Percentiles rank a stretch among this genome's conserved stretches.
Evolutionary conservation across 306 rosid genomes (phyloP).

Genomic region (Glycine latifolia): DNA sequence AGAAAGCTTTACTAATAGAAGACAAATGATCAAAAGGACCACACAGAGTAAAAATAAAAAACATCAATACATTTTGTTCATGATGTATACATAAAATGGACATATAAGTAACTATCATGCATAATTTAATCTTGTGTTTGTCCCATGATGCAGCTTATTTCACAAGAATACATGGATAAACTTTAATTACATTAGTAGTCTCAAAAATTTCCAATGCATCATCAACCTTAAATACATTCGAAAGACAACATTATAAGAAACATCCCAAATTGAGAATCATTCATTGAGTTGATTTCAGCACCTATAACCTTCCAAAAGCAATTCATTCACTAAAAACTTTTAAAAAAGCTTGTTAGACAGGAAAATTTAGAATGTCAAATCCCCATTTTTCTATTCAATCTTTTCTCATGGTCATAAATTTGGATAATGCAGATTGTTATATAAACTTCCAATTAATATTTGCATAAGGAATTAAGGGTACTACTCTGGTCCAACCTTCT

Average conservation of each 20-base stretch:
- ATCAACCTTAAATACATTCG: conserved; percentile 13
- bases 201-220: conserved; percentile 9
- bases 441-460: background rate
- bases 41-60: background rate
- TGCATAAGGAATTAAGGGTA: background rate
- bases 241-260: conserved; percentile 26
- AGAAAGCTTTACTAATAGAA: conserved; percentile 18
- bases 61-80: conserved; percentile 1
- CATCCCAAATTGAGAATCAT: background rate
- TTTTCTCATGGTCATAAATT: background rate
- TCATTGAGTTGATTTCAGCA: conserved; percentile 26
- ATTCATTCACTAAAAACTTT: conserved; percentile 11
- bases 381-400: background rate
- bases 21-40: background rate
- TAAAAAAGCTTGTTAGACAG: background rate
- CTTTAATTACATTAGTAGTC: background rate
- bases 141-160: conserved; percentile 19
- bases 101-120: background rate
- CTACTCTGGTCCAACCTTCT: background rate
- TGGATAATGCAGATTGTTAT: background rate
- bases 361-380: background rate
- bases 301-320: conserved; percentile 1
- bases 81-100: background rate
- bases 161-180: conserved; percentile 7
- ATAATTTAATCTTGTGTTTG: background rate